A percentile compares a stretch with the other conserved stretches of the same genome.
Evolutionary conservation across 2,329 filamentous ascomycete genomes (phyloP).

Genomic region (Penicillium brasilianum): DNA sequence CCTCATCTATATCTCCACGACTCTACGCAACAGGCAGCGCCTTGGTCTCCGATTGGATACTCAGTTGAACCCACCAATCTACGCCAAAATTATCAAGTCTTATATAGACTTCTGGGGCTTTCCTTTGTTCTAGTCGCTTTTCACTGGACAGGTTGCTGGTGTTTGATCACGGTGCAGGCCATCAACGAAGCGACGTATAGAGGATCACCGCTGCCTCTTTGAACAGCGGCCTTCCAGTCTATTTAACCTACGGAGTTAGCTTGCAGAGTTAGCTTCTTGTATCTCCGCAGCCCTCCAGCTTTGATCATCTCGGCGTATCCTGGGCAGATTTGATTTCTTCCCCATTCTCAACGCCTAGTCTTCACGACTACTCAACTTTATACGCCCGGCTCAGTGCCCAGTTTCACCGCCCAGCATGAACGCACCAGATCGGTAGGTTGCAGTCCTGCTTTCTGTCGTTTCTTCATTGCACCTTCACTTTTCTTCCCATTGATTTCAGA

Average conservation of each 20-base stretch:
- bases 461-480: neutral
- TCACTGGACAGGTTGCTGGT: neutral
- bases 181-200: no score
- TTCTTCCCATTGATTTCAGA: neutral
- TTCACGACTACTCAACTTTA: conserved; percentile 1
- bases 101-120: no score
- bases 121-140: neutral
- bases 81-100: neutral
- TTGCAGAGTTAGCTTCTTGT: no score
- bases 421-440: conserved; percentile 49
- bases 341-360: neutral
- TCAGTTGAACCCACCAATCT: neutral
- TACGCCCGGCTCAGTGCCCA: neutral
- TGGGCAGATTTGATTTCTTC: neutral
- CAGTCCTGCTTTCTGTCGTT: conserved; percentile 5
- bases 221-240: no score
- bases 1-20: conserved; percentile 10
- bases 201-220: no score
- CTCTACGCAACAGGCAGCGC: neutral
- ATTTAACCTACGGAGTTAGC: no score
- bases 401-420: conserved; percentile 52
- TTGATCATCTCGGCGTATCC: neutral
- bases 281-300: no score
- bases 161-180: neutral
- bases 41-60: neutral